phyloP scores from a whole-genome alignment of 176 grass and related monocot species.

The Juncus effusus region DNA sequence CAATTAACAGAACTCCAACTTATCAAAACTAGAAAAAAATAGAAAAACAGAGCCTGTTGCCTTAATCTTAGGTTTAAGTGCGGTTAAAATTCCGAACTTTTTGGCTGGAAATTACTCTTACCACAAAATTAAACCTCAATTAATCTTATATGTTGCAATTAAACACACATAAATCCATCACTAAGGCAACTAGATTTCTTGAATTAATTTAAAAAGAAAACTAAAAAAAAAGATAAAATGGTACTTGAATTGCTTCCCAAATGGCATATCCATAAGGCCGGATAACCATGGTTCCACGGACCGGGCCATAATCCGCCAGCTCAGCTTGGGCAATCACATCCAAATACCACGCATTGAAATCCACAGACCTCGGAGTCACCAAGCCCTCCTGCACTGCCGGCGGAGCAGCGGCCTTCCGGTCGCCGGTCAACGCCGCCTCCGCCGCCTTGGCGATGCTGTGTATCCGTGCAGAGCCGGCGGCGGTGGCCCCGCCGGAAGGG shows the following conservation, averaged over 20 bases:
- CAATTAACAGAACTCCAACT: constrained; percentile 8
- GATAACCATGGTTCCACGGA: constrained; percentile 94
- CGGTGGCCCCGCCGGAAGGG: constrained; percentile 10
- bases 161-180: too few relatives aligned
- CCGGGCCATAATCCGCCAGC: constrained; percentile 94
- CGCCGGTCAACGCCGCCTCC: constrained; percentile 29
- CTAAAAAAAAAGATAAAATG: too few relatives aligned
- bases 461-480: constrained; percentile 30
- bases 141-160: too few relatives aligned
- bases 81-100: too few relatives aligned
- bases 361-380: constrained; percentile 73
- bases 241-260: constrained; percentile 91
- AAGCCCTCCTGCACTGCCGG: constrained; percentile 53
- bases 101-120: too few relatives aligned
- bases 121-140: too few relatives aligned
- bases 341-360: constrained; percentile 95
- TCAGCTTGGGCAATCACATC: constrained; percentile 85
- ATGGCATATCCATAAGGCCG: constrained; percentile 96
- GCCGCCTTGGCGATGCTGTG: constrained; percentile 35
- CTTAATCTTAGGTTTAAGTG: neutral
- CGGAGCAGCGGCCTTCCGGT: constrained; percentile 29
- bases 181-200: too few relatives aligned
- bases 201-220: too few relatives aligned
- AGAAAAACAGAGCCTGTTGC: neutral
- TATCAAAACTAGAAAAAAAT: neutral